These are phyloP conservation scores for Mycena albidolilacea DNA, from an alignment of 768 basidiomycete genomes.

Conservation along the genomic window DNA sequence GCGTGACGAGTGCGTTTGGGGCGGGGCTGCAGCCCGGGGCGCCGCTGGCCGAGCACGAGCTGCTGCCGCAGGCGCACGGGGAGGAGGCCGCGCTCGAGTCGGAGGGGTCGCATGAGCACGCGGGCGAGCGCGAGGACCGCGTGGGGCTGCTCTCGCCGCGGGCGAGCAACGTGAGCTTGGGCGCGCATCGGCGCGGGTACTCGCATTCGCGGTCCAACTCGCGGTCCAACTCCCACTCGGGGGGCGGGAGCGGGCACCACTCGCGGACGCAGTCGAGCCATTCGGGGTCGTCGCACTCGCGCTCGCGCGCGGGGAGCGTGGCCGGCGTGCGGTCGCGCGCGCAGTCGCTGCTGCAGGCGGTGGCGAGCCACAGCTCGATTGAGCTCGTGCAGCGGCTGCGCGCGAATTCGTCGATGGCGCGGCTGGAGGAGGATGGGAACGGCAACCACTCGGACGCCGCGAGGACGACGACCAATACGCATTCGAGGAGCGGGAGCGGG, in stretches of 20 bases:
- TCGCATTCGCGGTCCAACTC: slow-evolving; percentile 47
- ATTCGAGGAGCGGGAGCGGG: slow-evolving; percentile 67
- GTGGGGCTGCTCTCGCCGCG: slow-evolving; percentile 68
- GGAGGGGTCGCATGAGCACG: slow-evolving; percentile 73
- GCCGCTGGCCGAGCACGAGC: slow-evolving; percentile 22
- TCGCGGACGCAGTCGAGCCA: slow-evolving; percentile 49
- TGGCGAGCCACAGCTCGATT: slow-evolving; percentile 73
- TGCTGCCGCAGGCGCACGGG: slow-evolving; percentile 7
- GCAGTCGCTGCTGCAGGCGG: slow-evolving; percentile 78
- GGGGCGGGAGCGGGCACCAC: slow-evolving; percentile 8
- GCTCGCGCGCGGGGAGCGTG: slow-evolving; percentile 55
- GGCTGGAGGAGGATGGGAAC: slow-evolving; percentile 68
- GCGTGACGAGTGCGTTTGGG: slow-evolving; percentile 40
- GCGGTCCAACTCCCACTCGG: slow-evolving; percentile 45
- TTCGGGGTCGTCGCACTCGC: slow-evolving; percentile 57
- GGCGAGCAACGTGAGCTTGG: slow-evolving; percentile 51
- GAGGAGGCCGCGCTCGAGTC: slow-evolving; percentile 53
- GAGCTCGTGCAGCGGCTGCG: slow-evolving; percentile 69
- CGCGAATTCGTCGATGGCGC: slow-evolving; percentile 77
- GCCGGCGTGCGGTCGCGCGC: slow-evolving; percentile 70
- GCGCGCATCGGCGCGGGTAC: slow-evolving; percentile 49
- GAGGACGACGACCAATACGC: slow-evolving; percentile 45
- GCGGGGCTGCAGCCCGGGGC: slow-evolving; percentile 12
- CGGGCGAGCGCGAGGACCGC: slow-evolving; percentile 73
- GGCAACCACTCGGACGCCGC: background rate